Evolutionary conservation across 352 stramenopile genomes (phyloP).

Genomic region (Pythium vanterpoolii): DNA sequence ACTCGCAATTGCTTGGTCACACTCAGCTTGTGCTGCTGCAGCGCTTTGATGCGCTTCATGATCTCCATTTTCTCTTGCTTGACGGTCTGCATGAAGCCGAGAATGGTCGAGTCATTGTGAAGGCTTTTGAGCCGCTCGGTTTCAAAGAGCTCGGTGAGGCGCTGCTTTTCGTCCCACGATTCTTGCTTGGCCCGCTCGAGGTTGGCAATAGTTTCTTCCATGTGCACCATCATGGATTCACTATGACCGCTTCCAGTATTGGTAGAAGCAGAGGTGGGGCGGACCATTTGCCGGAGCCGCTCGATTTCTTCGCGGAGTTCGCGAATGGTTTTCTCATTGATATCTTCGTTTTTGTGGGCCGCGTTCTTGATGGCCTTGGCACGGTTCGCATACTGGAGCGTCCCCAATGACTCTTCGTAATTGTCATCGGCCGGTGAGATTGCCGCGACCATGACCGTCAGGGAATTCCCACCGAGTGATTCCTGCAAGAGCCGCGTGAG

Average conservation of each 20-base stretch:
- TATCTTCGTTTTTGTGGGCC: constrained; percentile 86
- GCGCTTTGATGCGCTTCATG: constrained; percentile 85
- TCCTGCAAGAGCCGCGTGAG: constrained; percentile 89
- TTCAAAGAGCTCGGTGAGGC: constrained; percentile 79
- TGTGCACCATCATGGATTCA: constrained; percentile 54
- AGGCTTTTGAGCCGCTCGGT: constrained; percentile 86
- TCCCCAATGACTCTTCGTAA: constrained; percentile 91
- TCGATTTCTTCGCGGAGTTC: constrained; percentile 92
- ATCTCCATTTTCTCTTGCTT: constrained; percentile 91
- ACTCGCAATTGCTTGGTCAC: constrained; percentile 71
- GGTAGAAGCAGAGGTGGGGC: constrained; percentile 27
- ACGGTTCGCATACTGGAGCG: constrained; percentile 91
- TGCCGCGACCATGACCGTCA: constrained; percentile 94
- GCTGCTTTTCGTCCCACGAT: constrained; percentile 90
- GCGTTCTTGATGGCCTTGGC: constrained; percentile 92
- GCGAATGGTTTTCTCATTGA: constrained; percentile 90
- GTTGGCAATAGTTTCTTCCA: constrained; percentile 86
- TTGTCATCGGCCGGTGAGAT: constrained; percentile 92
- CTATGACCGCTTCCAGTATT: background rate
- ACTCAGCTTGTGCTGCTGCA: constrained; percentile 80
- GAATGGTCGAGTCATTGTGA: constrained; percentile 76
- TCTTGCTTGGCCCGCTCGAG: constrained; percentile 85
- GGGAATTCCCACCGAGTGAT: constrained; percentile 88
- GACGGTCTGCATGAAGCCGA: constrained; percentile 87
- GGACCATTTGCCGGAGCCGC: constrained; percentile 84